Evolutionary conservation across 306 rosid species (phyloP), one percentile per base, ranked within the genome.

Genomic region (Cercis canadensis): DNA sequence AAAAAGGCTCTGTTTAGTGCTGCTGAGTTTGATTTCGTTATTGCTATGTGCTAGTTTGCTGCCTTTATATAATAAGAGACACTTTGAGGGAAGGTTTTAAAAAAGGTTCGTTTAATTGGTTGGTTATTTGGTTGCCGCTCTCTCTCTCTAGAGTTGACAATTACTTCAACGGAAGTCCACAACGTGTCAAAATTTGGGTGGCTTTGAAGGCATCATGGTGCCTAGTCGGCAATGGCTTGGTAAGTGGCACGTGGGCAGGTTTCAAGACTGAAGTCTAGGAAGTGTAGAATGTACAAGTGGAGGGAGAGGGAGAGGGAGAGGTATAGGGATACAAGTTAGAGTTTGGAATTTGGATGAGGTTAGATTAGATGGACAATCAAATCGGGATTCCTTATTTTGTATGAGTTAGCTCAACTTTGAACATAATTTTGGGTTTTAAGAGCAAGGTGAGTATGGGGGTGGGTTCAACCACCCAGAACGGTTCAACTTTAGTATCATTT

Each of bases 391-490:
- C 40, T 18, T 36, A 41, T 73, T 77, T 83, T 83, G 86, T 60
- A 43, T 31, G 19, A 53, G 56, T 59, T 77, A 65, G 75, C 37
- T 65, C 32, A 18, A 36, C 39, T 54, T 71, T 29, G 70, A 65
- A 69, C 10, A 1, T 45, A 13, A 29, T 51, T 40, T 7, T 15
- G 15, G 15, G 64, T 41, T 24, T 57, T 15, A 45, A 44, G 54
- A 64, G 68, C 5, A 8, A 43, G 53, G 24, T 55, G 9, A 61
- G 29, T 24, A 63, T 62, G 17, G 17, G 59, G 87, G 80, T 78
- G 86, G 80, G 77, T 87, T 89, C 69, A 87, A 85, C 96, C 81
- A 87, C 29, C 87, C 87, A 67, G 71, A 76, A 67, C 14, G 81
- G 86, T 83, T 83, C 83, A 85, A 81, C 63, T 64, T 69, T 66